Percentiles rank a stretch among this genome's conserved stretches.
Evolutionary conservation across 805 yeast species (phyloP).

Genomic region (Kodamaea kaohsiungensis): DNA sequence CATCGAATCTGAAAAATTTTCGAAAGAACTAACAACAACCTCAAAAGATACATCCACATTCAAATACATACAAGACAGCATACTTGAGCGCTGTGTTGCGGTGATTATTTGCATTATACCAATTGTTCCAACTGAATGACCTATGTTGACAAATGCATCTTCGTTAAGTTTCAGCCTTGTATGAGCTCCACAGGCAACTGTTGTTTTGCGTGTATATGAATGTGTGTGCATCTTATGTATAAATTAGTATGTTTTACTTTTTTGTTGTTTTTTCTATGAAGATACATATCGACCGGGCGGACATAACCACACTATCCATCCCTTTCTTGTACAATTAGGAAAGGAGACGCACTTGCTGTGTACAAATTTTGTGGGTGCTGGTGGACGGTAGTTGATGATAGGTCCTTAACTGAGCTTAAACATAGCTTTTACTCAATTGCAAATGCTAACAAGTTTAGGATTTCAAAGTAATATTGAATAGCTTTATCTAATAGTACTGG

Average conservation of each 20-base stretch:
- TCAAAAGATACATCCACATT: conserved; percentile 7
- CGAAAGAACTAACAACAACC: not conserved
- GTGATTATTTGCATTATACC: conserved; percentile 54
- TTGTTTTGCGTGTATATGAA: conserved; percentile 8
- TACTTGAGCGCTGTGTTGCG: conserved; percentile 23
- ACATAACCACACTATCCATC: conserved; percentile 39
- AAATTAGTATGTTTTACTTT: conserved; percentile 17
- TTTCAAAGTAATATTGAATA: not conserved
- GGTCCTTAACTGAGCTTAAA: conserved; percentile 41
- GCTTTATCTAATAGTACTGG: not conserved
- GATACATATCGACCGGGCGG: conserved; percentile 55
- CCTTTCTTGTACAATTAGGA: conserved; percentile 43
- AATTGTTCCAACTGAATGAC: conserved; percentile 61
- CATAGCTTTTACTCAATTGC: not conserved
- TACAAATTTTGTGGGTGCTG: conserved; percentile 51
- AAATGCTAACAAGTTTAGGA: conserved; percentile 1
- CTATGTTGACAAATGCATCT: conserved; percentile 53
- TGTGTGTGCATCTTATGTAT: conserved; percentile 2
- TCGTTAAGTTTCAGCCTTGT: conserved; percentile 68
- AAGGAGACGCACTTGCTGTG: conserved; percentile 54
- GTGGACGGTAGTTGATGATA: conserved; percentile 51
- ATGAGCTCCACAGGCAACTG: conserved; percentile 38
- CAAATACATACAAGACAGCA: conserved; percentile 10
- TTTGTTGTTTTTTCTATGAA: conserved; percentile 28
- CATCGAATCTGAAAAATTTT: conserved; percentile 5